Base-by-base conservation (phyloP, 1,284 basidiomycete species). In the Anthracocystis setariae region DNA sequence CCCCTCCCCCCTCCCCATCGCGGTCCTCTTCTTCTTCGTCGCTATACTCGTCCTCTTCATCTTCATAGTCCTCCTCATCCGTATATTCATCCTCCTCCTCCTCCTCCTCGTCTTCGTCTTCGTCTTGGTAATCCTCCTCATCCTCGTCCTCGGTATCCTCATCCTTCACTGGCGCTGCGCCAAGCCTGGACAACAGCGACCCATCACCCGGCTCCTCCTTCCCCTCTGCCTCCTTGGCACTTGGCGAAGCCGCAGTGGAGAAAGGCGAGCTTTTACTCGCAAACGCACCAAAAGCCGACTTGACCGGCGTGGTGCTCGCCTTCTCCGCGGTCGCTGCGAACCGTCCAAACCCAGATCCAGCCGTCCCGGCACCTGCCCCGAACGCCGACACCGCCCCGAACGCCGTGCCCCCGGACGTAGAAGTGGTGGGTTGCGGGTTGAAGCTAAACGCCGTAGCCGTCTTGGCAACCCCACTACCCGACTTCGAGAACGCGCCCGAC, bases 131-230 rank as follows among this genome's bases (percentile, higher is more conserved):
- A 5, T 62, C 47, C 2, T 66, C 49, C 1, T 66, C 71, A 32
- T 70, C 77, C 3, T 62, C 78, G 21, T 59, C 76, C 12, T 65
- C 57, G 0, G 37, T 7, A 79, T 18, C 89, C 88, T 79, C 81
- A 5, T 88, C 67, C 8, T 46, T 48, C 2, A 27, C 32, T 17
- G 47, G 24, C 21, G 37, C 50, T 13, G 13, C 53, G 33, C 58
- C 50, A 17, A 68, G 17, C 37, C 65, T 57, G 0, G 54, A 40
- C 18, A 68, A 46, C 42, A 62, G 33, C 29, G 58, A 61, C 12
- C 50, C 52, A 37, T 40, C 39, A 18, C 60, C 55, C 23, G 21
- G 46, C 20, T 46, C 33, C 3, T 51, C 29, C 18, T 50, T 38
- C 3, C 47, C 38, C n/a, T 55, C 49, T 17, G 44, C 45, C 37